phyloP scores from a whole-genome alignment of 495 filamentous ascomycete species.

The Glarea lozoyensis region DNA sequence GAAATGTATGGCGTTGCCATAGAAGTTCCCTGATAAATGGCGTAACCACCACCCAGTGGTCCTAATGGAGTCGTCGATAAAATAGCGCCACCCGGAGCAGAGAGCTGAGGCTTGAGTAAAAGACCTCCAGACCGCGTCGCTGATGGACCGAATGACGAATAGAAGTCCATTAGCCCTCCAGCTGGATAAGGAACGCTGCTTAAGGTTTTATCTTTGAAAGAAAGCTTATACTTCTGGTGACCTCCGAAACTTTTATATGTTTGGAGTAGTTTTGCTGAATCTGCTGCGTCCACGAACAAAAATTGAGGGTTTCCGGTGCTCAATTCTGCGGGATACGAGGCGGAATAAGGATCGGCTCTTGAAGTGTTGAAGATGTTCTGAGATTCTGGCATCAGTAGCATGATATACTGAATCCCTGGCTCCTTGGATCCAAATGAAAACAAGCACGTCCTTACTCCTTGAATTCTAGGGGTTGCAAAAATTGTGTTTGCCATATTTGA shows the following conservation, averaged over 20 bases:
- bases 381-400: not conserved
- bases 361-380: not conserved
- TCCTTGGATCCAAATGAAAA: not conserved
- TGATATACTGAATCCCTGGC: not conserved
- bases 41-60: conserved; percentile 18
- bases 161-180: conserved; percentile 26
- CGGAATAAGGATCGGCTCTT: not conserved
- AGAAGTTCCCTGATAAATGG: no score
- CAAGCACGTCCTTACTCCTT: not conserved
- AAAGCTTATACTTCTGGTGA: conserved; percentile 6
- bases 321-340: conserved; percentile 1
- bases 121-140: conserved; percentile 30
- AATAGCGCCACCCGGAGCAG: conserved; percentile 36
- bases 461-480: conserved; percentile 15
- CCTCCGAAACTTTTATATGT: conserved; percentile 2
- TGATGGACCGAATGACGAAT: conserved; percentile 37
- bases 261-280: not conserved
- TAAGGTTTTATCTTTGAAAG: no score
- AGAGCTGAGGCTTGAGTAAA: conserved; percentile 35
- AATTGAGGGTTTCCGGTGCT: not conserved
- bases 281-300: not conserved
- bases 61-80: conserved; percentile 36
- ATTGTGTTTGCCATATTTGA: conserved; percentile 20
- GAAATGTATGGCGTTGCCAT: no score
- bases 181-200: not conserved